A percentile compares a stretch with the other conserved stretches of the same genome.
Conservation (phyloP, 2,329 filamentous ascomycete genomes). For the Geosmithia flava region DNA sequence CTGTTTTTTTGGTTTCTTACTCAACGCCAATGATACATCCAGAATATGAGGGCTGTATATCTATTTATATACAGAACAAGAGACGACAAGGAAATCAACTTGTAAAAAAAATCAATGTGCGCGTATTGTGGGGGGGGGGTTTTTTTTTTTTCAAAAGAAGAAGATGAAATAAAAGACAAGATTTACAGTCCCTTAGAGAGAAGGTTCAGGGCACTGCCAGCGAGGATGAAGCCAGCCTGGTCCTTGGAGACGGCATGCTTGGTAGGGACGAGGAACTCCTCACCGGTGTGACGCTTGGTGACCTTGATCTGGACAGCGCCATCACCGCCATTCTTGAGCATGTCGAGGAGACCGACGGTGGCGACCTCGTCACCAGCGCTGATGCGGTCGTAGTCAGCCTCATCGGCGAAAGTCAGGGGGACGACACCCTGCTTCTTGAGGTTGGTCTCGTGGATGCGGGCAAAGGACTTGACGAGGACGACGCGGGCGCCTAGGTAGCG, state of each 20-base stretch:
- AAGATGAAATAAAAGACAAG: background rate
- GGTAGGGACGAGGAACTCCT: constrained; percentile 59
- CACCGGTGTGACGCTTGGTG: constrained; percentile 43
- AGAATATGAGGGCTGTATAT: no score
- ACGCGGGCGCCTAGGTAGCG: constrained; percentile 79
- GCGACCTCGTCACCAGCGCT: constrained; percentile 70
- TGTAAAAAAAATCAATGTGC: background rate
- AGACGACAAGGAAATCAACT: background rate
- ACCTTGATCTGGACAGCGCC: constrained; percentile 62
- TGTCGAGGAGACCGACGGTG: constrained; percentile 74
- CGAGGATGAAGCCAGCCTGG: constrained; percentile 84
- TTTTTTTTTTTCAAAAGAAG: no score
- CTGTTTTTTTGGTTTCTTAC: background rate
- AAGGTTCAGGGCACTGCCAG: constrained; percentile 86
- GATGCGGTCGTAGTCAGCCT: constrained; percentile 77
- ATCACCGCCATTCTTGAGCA: constrained; percentile 64
- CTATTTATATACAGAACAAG: background rate
- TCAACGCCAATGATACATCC: background rate
- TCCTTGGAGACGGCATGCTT: constrained; percentile 82
- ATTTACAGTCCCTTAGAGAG: constrained; percentile 47
- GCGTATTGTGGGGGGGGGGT: no score
- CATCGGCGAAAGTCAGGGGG: constrained; percentile 79
- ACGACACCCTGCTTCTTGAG: constrained; percentile 97
- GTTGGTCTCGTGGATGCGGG: constrained; percentile 90
- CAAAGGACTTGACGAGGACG: constrained; percentile 78